Evolutionary conservation across 1,284 basidiomycete genomes (phyloP).

Genomic region (Cystobasidium pallidum): DNA sequence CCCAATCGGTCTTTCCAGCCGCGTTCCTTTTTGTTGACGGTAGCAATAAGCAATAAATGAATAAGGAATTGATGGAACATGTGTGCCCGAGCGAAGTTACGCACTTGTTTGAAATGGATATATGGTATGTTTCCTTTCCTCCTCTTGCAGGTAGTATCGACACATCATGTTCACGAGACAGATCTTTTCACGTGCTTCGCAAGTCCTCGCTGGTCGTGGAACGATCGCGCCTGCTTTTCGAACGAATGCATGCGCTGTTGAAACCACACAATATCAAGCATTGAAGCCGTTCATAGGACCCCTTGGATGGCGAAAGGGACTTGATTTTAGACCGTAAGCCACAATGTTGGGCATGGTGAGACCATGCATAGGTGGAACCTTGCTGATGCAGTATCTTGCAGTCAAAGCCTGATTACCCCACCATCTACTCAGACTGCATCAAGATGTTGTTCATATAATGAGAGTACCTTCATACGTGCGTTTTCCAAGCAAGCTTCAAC

Average conservation of each 20-base stretch:
- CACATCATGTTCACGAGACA: neutral
- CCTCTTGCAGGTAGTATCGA: neutral
- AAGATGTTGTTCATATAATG: neutral
- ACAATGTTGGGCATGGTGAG: no score
- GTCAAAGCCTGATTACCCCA: neutral
- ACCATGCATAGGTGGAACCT: neutral
- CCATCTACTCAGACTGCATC: neutral
- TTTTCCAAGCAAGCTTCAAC: neutral
- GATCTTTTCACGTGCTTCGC: neutral
- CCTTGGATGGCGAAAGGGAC: neutral
- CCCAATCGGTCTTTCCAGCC: neutral
- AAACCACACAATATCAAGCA: neutral
- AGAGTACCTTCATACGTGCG: neutral
- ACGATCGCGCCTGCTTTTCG: slow-evolving; percentile 15
- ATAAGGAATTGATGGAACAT: neutral
- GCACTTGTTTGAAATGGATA: neutral
- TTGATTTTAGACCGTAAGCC: neutral
- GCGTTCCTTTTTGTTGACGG: no score
- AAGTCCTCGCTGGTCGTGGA: neutral
- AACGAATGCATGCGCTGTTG: neutral
- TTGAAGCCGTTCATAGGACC: neutral
- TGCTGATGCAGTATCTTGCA: neutral
- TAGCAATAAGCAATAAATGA: neutral
- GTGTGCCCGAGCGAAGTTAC: neutral
- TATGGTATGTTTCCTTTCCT: neutral